Base-by-base conservation (phyloP, 768 basidiomycete genomes). In the Suillus sp. region DNA sequence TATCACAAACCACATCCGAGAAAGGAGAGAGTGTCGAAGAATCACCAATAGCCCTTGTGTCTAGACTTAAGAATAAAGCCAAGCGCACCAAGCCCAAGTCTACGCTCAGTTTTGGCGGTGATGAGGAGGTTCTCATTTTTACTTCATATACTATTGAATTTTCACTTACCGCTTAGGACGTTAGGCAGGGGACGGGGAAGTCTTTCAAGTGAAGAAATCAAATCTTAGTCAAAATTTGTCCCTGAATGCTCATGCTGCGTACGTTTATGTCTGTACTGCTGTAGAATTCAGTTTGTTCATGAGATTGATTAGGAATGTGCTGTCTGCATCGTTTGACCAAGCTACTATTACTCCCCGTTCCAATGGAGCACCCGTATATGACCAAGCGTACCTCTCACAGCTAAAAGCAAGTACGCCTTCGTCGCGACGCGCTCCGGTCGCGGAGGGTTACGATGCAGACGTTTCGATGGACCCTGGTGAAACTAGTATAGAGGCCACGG, bases 191-290 rank as follows among this genome's bases (percentile, higher is more conserved):
- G 83, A 81, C 43, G 85, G 81, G 9, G 88, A 92, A 63, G 78
- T 82, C 0, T 93, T 95, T 72, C 81, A 90, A 78, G 78, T 94
- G 20, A 94, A 93, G 73, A 95, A 92, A 76, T 92, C 91, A 2
- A 88, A 74, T 60, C 78, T 94, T 50, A 93, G 92, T 69, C 78
- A 80, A 65, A 91, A 89, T 67, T 70, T 91, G 65, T 70, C 84
- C 2, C 74, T 90, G 47, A 84, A 84, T 16, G 82, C 78, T 54
- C 83, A 83, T 72, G 79, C 86, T 59, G 78, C 84, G 84, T 87
- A 61, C 60, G 75, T 71, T 25, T 13, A 51, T 63, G 32, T 43
- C 37, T 27, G 25, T 38, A n/a, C 5, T 35, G 16, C 13, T 14
- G 54, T n/a, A 43, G 43, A 57, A 56, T 8, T 16, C 32, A 37